A percentile compares a stretch with the other conserved stretches of the same genome.
Conservation (phyloP, 495 filamentous ascomycete genomes). For the Cercophora newfieldiana region DNA sequence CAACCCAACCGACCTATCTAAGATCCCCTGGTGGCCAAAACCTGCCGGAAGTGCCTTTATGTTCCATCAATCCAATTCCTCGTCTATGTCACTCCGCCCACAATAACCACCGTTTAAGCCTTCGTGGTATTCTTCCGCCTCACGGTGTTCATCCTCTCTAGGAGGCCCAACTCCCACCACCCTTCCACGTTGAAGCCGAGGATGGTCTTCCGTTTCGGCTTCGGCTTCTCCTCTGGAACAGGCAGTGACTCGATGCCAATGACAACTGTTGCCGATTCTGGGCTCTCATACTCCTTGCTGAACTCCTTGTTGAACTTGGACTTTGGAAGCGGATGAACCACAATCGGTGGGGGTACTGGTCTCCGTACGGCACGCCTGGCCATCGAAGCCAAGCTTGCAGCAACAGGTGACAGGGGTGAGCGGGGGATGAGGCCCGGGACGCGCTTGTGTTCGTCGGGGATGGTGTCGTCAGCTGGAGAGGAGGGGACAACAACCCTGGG, state of each 20-base stretch:
- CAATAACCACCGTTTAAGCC: too few relatives aligned
- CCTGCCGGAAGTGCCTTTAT: background rate
- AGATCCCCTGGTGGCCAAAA: background rate
- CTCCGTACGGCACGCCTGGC: constrained; percentile 5
- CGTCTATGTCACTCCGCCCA: background rate
- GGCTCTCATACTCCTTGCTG: constrained; percentile 8
- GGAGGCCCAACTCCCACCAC: constrained; percentile 51
- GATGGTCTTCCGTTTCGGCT: constrained; percentile 40
- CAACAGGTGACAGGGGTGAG: constrained; percentile 26
- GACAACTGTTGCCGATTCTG: constrained; percentile 12
- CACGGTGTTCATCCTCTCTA: constrained; percentile 38
- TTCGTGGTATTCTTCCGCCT: constrained; percentile 21
- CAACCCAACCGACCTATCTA: constrained; percentile 3
- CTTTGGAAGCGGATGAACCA: constrained; percentile 10
- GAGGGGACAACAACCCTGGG: background rate
- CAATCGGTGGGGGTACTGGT: constrained; percentile 25
- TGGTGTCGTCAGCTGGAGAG: constrained; percentile 20
- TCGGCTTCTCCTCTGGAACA: constrained; percentile 8
- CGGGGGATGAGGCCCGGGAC: constrained; percentile 23
- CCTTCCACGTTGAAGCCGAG: constrained; percentile 41
- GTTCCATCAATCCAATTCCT: background rate
- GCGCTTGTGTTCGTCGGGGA: constrained; percentile 29
- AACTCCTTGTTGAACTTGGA: constrained; percentile 10
- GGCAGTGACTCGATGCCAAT: constrained; percentile 6
- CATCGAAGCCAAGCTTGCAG: constrained; percentile 16